phyloP scores from a whole-genome alignment of 1,284 basidiomycete genomes.

The Vanrija humicola region DNA sequence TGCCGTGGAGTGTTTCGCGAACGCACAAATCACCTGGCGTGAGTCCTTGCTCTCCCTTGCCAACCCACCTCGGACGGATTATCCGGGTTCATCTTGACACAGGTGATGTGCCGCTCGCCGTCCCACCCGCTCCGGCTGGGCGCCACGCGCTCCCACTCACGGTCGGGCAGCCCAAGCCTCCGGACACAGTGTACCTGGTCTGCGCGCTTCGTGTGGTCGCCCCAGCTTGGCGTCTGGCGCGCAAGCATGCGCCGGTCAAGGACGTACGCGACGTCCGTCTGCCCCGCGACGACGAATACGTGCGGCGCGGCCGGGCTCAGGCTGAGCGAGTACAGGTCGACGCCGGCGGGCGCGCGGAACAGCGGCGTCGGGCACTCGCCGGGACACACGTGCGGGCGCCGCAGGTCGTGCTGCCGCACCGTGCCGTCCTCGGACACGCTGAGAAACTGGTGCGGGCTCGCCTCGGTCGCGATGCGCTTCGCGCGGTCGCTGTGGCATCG shows the following conservation, averaged over 20 bases:
- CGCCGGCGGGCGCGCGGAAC: constrained; percentile 38
- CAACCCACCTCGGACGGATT: constrained; percentile 71
- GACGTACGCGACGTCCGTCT: constrained; percentile 65
- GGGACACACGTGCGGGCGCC: constrained; percentile 51
- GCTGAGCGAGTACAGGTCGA: constrained; percentile 51
- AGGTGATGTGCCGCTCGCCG: constrained; percentile 66
- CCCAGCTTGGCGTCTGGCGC: constrained; percentile 68
- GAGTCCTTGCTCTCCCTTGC: constrained; percentile 12
- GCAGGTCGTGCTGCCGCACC: constrained; percentile 83
- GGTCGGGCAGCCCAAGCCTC: constrained; percentile 62
- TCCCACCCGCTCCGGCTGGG: constrained; percentile 16
- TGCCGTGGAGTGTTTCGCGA: constrained; percentile 71
- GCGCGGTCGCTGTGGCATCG: constrained; percentile 61
- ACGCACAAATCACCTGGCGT: constrained; percentile 54
- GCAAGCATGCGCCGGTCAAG: constrained; percentile 79
- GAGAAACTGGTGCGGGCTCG: constrained; percentile 76
- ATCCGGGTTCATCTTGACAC: constrained; percentile 66
- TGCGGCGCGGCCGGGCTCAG: constrained; percentile 51
- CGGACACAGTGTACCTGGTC: constrained; percentile 69
- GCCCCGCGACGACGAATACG: constrained; percentile 53
- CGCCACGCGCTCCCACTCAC: constrained; percentile 37
- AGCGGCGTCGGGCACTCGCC: constrained; percentile 43
- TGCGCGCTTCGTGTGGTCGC: constrained; percentile 50
- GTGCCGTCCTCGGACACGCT: constrained; percentile 74
- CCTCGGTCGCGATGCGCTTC: constrained; percentile 78